Evolutionary conservation across 306 rosid species (phyloP), one percentile per base, ranked within the genome.

Genomic region (Gynostemma pentaphyllum): DNA sequence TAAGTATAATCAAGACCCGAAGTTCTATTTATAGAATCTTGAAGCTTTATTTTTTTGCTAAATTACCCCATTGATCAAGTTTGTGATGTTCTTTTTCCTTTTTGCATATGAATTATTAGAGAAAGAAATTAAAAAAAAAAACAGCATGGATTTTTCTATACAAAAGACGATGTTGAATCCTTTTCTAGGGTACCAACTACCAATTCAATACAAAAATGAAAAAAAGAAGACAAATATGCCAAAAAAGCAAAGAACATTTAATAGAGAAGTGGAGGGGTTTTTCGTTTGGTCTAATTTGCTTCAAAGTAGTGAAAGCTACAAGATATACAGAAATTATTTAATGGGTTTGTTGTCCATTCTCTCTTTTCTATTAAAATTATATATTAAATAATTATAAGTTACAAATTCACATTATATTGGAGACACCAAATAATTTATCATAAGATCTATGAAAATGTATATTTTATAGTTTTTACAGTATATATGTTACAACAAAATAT

Each of bases 151-250:
- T n/a, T 56, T 34, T 26, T 9, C 16, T 2, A 56, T 32, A 5
- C 26, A 28, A 27, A 53, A 53, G 61, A 53, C 28, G 61, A 18
- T 14, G 61, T 53, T 36, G 41, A 56, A 56, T 56, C 63, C 41
- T 16, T 56, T 56, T 56, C 10, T 30, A 34, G 63, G 63, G 63
- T 56, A 56, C 63, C 63, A 56, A 56, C 63, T 18, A 56, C 63
- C 45, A 56, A 56, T 56, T 56, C 63, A 56, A 56, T 56, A 56
- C 63, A 34, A 56, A 34, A 34, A n/a, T n/a, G n/a, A n/a, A n/a
- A n/a, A n/a, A n/a, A n/a, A n/a, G n/a, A n/a, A 45, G 63, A 56
- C 63, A 56, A 26, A 56, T 32, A 18, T 7, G 27, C 16, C 16
- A 56, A 34, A 18, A 56, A 34, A 19, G 63, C 27, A 32, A 27